phyloP scores from a whole-genome alignment of 768 basidiomycete genomes.

The Chiua virens region DNA sequence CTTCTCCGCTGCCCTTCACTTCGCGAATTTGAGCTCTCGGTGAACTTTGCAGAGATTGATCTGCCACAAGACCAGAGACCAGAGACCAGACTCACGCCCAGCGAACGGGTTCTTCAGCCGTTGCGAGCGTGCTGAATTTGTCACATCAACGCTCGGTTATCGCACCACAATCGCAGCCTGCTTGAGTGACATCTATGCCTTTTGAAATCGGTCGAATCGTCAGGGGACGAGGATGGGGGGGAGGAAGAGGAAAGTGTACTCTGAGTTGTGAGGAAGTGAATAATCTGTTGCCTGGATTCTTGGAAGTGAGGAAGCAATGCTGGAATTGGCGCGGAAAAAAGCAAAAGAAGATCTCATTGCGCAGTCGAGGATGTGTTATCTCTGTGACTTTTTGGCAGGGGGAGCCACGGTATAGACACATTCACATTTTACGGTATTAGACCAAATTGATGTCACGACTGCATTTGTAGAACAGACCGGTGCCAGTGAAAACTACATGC shows the following conservation, averaged over 20 bases:
- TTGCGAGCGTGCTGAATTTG: conserved; percentile 16
- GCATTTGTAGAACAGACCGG: too few relatives aligned
- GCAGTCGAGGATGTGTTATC: too few relatives aligned
- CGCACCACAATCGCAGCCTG: conserved; percentile 24
- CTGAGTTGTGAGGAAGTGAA: conserved; percentile 24
- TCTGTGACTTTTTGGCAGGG: too few relatives aligned
- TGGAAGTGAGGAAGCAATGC: conserved; percentile 17
- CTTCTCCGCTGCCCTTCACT: conserved; percentile 20
- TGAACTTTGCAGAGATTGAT: conserved; percentile 24
- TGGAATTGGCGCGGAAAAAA: conserved; percentile 1
- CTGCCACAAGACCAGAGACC: background rate
- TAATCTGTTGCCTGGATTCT: conserved; percentile 24
- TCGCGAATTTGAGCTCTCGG: conserved; percentile 13
- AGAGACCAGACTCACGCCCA: background rate
- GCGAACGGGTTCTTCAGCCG: conserved; percentile 11
- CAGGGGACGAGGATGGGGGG: too few relatives aligned
- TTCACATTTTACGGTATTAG: too few relatives aligned
- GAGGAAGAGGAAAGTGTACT: background rate
- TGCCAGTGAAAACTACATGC: too few relatives aligned
- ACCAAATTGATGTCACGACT: too few relatives aligned
- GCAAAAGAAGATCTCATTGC: background rate
- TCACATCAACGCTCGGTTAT: conserved; percentile 22
- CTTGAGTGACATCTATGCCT: conserved; percentile 24
- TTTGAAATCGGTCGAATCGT: background rate
- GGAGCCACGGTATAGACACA: too few relatives aligned